phyloP scores from a whole-genome alignment of 768 basidiomycete genomes.

The Pleurotus cornucopiae region DNA sequence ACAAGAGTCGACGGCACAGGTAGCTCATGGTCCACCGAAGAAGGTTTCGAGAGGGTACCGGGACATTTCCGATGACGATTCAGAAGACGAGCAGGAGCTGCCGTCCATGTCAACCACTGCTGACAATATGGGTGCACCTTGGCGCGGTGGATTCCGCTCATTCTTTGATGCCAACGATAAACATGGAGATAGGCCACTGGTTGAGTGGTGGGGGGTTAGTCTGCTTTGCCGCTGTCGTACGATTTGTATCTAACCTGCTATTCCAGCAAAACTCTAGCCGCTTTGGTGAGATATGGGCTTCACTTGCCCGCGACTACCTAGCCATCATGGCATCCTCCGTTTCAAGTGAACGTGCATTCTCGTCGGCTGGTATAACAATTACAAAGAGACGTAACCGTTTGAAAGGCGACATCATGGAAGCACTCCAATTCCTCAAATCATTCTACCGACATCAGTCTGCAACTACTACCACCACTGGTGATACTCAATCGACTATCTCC shows the following conservation, averaged over 20 bases:
- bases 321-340: constrained; percentile 25
- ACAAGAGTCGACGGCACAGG: neutral
- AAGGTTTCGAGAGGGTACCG: neutral
- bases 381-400: constrained; percentile 17
- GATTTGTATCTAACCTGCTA: neutral
- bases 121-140: neutral
- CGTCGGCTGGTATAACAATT: constrained; percentile 9
- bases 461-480: constrained; percentile 1
- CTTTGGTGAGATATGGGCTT: constrained; percentile 7
- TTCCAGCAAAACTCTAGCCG: neutral
- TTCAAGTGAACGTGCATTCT: constrained; percentile 21
- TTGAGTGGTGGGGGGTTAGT: neutral
- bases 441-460: constrained; percentile 5
- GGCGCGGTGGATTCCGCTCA: neutral
- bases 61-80: neutral
- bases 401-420: constrained; percentile 22
- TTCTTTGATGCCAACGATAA: neutral
- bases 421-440: constrained; percentile 19
- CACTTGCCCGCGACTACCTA: constrained; percentile 26
- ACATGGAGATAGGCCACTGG: neutral
- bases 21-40: neutral
- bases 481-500: neutral
- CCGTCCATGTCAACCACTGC: neutral
- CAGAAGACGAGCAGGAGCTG: neutral
- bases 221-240: neutral